Percentiles rank a stretch among this genome's conserved stretches.
Conservation (phyloP, 2,329 filamentous ascomycete genomes). For the Microdochium paspali region DNA sequence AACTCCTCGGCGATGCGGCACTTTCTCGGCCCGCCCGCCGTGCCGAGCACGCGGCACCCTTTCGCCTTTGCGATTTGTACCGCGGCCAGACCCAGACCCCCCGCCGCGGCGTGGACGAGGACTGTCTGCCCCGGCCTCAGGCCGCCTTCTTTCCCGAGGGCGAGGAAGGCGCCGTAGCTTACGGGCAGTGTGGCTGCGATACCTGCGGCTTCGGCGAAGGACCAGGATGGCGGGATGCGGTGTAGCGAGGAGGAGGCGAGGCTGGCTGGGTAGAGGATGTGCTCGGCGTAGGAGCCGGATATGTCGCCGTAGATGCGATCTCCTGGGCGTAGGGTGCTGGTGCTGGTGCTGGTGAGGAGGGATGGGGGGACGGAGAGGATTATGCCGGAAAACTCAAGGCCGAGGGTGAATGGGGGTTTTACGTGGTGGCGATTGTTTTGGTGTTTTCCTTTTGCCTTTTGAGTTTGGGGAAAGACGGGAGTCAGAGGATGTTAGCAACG, state of each 20-base stretch:
- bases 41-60: conserved; percentile 43
- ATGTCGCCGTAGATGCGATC: conserved; percentile 43
- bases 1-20: conserved; percentile 25
- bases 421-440: conserved; percentile 50
- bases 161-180: conserved; percentile 38
- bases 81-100: conserved; percentile 45
- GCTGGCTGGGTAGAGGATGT: conserved; percentile 29
- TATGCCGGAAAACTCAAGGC: conserved; percentile 51
- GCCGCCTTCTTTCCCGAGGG: conserved; percentile 26
- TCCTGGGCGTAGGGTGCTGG: conserved; percentile 27
- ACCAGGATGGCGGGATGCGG: conserved; percentile 33
- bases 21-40: conserved; percentile 37
- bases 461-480: background rate
- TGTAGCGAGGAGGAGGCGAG: conserved; percentile 20
- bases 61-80: conserved; percentile 43
- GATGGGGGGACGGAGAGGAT: conserved; percentile 27
- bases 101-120: conserved; percentile 44
- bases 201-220: conserved; percentile 38
- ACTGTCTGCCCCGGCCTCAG: conserved; percentile 37
- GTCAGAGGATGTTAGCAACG: too few species aligned
- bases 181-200: conserved; percentile 43
- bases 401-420: conserved; percentile 46
- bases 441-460: conserved; percentile 41
- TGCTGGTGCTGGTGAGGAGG: too few species aligned
- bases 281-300: conserved; percentile 42